Conservation (phyloP, 805 yeast species). For the Teunomyces aglyptinius region DNA sequence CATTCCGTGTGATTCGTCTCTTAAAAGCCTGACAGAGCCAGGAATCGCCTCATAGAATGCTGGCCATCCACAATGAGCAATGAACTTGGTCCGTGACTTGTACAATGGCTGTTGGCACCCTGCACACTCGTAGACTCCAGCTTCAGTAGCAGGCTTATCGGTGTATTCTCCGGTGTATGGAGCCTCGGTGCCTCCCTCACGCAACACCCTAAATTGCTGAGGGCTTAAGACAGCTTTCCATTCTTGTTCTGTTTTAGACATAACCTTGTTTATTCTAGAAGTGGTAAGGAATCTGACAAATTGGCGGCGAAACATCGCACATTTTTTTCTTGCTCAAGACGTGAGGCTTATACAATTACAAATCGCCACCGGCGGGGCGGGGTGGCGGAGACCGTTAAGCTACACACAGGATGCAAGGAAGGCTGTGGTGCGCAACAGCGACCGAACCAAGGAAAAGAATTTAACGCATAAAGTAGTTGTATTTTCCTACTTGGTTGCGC, state of each 20-base stretch:
- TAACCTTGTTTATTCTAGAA: constrained; percentile 2
- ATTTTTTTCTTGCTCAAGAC: background rate
- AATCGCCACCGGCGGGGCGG: background rate
- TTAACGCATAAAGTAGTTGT: constrained; percentile 70
- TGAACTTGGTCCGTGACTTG: constrained; percentile 75
- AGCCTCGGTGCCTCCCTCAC: constrained; percentile 71
- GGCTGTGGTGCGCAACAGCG: no score
- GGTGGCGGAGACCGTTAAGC: background rate
- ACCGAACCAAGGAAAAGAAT: background rate
- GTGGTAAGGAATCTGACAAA: background rate
- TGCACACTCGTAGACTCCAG: constrained; percentile 79
- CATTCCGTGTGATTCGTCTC: constrained; percentile 73
- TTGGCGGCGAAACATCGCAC: background rate
- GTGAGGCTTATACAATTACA: background rate
- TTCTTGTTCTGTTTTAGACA: constrained; percentile 49
- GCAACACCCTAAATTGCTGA: constrained; percentile 72
- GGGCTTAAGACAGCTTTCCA: constrained; percentile 82
- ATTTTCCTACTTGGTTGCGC: constrained; percentile 59
- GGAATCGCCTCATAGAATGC: constrained; percentile 90
- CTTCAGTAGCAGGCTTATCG: constrained; percentile 45
- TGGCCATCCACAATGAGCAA: constrained; percentile 98
- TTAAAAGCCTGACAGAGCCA: constrained; percentile 61
- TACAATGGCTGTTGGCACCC: constrained; percentile 84
- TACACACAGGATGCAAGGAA: constrained; percentile 1
- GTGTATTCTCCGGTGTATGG: constrained; percentile 64